Conservation (phyloP, 805 yeast species). For the Lipomyces sp. region DNA sequence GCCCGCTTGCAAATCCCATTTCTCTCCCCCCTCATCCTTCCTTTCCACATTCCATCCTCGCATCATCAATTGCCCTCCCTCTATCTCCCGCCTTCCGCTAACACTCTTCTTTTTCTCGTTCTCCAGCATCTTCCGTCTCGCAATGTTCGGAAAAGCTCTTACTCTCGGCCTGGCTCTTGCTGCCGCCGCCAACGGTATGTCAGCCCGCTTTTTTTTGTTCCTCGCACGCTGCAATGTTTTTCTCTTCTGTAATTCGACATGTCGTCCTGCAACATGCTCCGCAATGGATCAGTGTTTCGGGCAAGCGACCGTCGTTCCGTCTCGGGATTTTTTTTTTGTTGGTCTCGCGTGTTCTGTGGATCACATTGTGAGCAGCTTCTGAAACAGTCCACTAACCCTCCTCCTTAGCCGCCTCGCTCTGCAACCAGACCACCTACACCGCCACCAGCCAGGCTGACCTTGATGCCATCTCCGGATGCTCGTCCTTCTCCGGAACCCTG, state of each 20-base stretch:
- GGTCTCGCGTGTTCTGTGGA: too few species aligned
- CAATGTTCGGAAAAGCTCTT: slow-evolving; percentile 14
- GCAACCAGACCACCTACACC: slow-evolving; percentile 48
- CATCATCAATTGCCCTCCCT: not conserved
- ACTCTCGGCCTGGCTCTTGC: slow-evolving; percentile 20
- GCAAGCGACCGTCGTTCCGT: not conserved
- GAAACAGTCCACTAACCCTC: not conserved
- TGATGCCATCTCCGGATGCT: slow-evolving; percentile 69
- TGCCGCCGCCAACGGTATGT: slow-evolving; percentile 26
- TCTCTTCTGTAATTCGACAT: not conserved
- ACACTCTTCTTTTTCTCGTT: not conserved
- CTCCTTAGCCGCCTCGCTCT: slow-evolving; percentile 2
- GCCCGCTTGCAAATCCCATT: not conserved
- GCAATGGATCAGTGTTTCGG: too few species aligned
- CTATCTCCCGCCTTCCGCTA: not conserved
- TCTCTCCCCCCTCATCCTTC: not conserved
- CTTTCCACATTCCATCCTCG: not conserved
- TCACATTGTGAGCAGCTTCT: not conserved
- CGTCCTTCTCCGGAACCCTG: slow-evolving; percentile 76
- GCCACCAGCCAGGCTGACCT: slow-evolving; percentile 79
- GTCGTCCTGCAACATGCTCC: not conserved
- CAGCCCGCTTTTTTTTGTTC: not conserved
- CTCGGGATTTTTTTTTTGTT: not conserved
- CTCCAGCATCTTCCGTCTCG: not conserved
- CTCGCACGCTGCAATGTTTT: too few species aligned